A percentile compares a stretch with the other conserved stretches of the same genome.
Evolutionary conservation across 352 stramenopile species (phyloP).

Genomic region (Globisporangium radiosum): DNA sequence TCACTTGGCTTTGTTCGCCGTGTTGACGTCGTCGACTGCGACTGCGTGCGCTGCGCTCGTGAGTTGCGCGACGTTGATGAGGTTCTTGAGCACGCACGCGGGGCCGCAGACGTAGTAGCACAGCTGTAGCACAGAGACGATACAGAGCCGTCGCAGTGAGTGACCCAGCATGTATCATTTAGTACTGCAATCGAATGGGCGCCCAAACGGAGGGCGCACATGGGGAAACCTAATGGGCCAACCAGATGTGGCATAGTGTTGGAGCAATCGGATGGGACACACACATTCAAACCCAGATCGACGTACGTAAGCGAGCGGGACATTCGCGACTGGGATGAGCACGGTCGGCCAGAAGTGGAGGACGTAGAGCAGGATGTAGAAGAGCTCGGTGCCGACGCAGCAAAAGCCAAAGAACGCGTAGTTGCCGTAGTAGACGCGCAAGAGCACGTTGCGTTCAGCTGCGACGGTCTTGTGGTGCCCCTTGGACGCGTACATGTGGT

Average conservation of each 20-base stretch:
- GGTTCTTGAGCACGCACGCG: constrained; percentile 89
- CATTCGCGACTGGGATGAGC: constrained; percentile 43
- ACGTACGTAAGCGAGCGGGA: constrained; percentile 55
- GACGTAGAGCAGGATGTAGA: constrained; percentile 91
- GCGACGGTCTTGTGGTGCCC: constrained; percentile 95
- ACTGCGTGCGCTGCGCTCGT: constrained; percentile 76
- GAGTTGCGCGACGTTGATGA: constrained; percentile 91
- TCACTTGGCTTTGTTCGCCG: constrained; percentile 58
- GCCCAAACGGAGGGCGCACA: too few relatives aligned
- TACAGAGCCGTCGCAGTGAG: too few relatives aligned
- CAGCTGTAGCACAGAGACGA: constrained; percentile 24
- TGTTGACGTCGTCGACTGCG: constrained; percentile 50
- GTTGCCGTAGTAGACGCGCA: constrained; percentile 91
- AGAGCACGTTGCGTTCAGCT: constrained; percentile 90
- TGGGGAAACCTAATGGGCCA: too few relatives aligned
- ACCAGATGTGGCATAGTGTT: neutral
- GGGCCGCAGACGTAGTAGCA: constrained; percentile 87
- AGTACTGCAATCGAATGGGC: too few relatives aligned
- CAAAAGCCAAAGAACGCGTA: constrained; percentile 93
- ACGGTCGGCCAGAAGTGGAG: constrained; percentile 71
- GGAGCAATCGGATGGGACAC: neutral
- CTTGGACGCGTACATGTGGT: constrained; percentile 95
- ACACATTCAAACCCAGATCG: neutral
- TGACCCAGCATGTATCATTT: too few relatives aligned
- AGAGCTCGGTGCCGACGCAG: constrained; percentile 89